Evolutionary conservation across 108 stramenopile genomes (phyloP).

Genomic region (Epithemia pelagica): DNA sequence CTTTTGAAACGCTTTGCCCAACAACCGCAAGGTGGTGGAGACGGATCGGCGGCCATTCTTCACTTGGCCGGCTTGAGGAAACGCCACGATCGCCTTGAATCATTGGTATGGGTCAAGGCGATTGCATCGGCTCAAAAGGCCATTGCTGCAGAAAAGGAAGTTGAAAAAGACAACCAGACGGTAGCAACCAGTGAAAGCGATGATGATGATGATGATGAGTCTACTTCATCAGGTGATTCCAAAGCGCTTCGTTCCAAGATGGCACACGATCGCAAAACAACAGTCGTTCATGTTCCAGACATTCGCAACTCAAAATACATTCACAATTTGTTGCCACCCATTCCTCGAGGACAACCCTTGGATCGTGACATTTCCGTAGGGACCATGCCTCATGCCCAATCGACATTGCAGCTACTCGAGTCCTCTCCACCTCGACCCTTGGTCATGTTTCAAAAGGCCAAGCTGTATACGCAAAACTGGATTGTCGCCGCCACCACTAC

Average conservation of each 20-base stretch:
- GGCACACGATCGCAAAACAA: background rate
- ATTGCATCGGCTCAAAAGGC: background rate
- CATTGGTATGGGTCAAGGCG: background rate
- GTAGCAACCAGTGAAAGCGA: background rate
- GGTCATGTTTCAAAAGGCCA: background rate
- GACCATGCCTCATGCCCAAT: background rate
- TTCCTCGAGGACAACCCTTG: background rate
- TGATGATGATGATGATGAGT: background rate
- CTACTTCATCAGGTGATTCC: background rate
- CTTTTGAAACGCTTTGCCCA: background rate
- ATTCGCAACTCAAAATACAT: background rate
- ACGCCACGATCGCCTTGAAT: background rate
- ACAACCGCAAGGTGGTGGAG: background rate
- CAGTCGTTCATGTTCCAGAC: background rate
- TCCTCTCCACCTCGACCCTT: background rate
- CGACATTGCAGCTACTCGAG: background rate
- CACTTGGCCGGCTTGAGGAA: conserved; percentile 8
- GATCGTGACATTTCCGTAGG: background rate
- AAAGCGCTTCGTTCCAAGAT: too few species aligned
- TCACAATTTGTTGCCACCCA: background rate
- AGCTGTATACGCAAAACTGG: background rate
- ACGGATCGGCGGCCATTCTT: conserved; percentile 1
- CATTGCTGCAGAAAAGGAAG: background rate
- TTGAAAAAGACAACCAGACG: background rate
- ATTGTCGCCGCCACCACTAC: too few species aligned